phyloP scores from a whole-genome alignment of 345 rosid species.

The Lepidium africanum region DNA sequence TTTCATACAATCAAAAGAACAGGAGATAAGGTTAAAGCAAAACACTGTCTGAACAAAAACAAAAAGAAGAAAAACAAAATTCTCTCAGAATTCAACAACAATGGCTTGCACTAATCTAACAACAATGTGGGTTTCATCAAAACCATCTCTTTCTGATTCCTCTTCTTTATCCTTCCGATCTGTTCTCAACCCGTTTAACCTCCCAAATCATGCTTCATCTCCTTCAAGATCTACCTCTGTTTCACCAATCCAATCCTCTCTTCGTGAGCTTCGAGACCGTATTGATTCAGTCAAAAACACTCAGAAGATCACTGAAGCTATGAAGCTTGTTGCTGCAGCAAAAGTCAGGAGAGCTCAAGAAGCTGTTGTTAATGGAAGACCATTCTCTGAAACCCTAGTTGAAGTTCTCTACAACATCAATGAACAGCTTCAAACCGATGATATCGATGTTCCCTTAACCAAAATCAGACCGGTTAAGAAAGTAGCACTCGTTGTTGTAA shows the following conservation, averaged over 20 bases:
- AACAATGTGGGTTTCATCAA: slow-evolving; percentile 77
- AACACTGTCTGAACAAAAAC: slow-evolving; percentile 11
- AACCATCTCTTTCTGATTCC: slow-evolving; percentile 70
- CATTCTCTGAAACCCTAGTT: slow-evolving; percentile 87
- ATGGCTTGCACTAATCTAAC: slow-evolving; percentile 83
- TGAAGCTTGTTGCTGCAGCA: slow-evolving; percentile 97
- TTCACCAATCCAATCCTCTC: slow-evolving; percentile 59
- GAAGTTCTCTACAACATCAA: slow-evolving; percentile 94
- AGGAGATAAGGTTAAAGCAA: slow-evolving; percentile 30
- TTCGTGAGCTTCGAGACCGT: slow-evolving; percentile 73
- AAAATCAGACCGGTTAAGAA: slow-evolving; percentile 87
- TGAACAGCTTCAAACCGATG: slow-evolving; percentile 85
- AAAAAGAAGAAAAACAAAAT: neutral
- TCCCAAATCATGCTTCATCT: slow-evolving; percentile 36
- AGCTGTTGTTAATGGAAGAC: slow-evolving; percentile 83
- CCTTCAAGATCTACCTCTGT: slow-evolving; percentile 46
- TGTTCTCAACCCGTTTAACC: slow-evolving; percentile 53
- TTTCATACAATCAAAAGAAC: slow-evolving; percentile 16
- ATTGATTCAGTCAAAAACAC: slow-evolving; percentile 85
- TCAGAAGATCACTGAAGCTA: slow-evolving; percentile 96
- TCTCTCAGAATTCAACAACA: slow-evolving; percentile 4
- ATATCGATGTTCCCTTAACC: slow-evolving; percentile 75
- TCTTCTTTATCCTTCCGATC: slow-evolving; percentile 62
- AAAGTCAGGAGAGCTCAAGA: slow-evolving; percentile 98
- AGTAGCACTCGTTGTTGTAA: slow-evolving; percentile 83